Evolutionary conservation across 1,139 yeast species (phyloP).

Genomic region (Zygosaccharomyces sapae): DNA sequence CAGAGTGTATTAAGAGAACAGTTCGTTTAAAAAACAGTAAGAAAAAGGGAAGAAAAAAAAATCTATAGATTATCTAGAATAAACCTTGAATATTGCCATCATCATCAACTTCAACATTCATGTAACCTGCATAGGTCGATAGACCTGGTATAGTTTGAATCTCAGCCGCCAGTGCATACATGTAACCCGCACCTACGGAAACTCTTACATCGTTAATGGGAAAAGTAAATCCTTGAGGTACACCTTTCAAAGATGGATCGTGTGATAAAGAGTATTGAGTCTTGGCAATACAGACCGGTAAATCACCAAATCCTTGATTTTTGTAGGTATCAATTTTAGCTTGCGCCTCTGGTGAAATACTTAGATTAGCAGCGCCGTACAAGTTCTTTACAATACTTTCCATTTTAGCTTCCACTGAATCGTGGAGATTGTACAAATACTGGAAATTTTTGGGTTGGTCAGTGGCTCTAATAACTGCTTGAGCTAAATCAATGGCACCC

Average conservation of each 20-base stretch:
- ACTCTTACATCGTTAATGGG: constrained; percentile 79
- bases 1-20: no score
- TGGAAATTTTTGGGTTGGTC: constrained; percentile 44
- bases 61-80: constrained; percentile 39
- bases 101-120: constrained; percentile 77
- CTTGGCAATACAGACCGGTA: constrained; percentile 80
- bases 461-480: constrained; percentile 61
- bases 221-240: constrained; percentile 71
- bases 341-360: constrained; percentile 62
- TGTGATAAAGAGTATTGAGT: constrained; percentile 80
- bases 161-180: constrained; percentile 78
- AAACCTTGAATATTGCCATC: constrained; percentile 78
- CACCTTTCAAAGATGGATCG: constrained; percentile 75
- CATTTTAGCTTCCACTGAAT: constrained; percentile 59
- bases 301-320: constrained; percentile 64
- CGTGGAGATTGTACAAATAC: constrained; percentile 58
- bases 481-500: constrained; percentile 66
- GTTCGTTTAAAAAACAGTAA: neutral
- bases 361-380: constrained; percentile 72
- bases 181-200: constrained; percentile 78
- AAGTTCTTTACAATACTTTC: constrained; percentile 62
- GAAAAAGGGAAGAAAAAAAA: neutral
- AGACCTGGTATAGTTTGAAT: constrained; percentile 82
- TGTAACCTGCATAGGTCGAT: constrained; percentile 77
- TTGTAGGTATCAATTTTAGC: constrained; percentile 63